phyloP scores from a whole-genome alignment of 2,329 filamentous ascomycete genomes.

The Chaetothyriales sp. region DNA sequence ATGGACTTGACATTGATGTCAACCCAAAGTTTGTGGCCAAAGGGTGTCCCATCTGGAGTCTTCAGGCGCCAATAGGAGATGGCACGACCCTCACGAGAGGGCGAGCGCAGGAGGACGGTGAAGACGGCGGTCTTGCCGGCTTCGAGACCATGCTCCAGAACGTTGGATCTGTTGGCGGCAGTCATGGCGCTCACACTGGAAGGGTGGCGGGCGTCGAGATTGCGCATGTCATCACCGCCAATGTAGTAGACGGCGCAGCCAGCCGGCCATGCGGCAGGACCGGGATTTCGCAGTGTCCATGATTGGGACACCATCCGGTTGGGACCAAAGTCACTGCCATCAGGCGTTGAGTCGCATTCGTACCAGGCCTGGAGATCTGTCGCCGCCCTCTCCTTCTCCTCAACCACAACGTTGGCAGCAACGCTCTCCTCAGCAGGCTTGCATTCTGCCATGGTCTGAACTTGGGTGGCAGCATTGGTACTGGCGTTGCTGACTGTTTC shows the following conservation, averaged over 20 bases:
- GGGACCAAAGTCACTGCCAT: conserved; percentile 59
- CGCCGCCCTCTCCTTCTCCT: conserved; percentile 23
- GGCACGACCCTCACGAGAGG: conserved; percentile 58
- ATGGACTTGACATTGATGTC: conserved; percentile 56
- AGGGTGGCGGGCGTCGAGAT: conserved; percentile 66
- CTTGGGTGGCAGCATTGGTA: conserved; percentile 43
- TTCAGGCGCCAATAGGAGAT: conserved; percentile 97
- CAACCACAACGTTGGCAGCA: neutral
- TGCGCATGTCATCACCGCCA: conserved; percentile 92
- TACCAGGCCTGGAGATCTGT: conserved; percentile 52
- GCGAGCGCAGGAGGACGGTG: conserved; percentile 71
- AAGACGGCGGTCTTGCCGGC: conserved; percentile 68
- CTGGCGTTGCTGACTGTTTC: conserved; percentile 37
- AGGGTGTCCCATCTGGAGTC: conserved; percentile 62
- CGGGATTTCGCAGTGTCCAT: conserved; percentile 82
- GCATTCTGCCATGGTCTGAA: conserved; percentile 61
- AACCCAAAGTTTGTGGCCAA: conserved; percentile 91
- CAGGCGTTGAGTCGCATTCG: conserved; percentile 61
- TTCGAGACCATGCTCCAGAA: conserved; percentile 53
- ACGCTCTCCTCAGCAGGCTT: conserved; percentile 41
- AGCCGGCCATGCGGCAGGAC: conserved; percentile 65
- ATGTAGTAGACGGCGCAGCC: conserved; percentile 85
- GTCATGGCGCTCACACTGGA: conserved; percentile 65
- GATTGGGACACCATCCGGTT: conserved; percentile 72
- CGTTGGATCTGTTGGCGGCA: conserved; percentile 69